phyloP scores from a whole-genome alignment of 164 flowering plant species.

The Chimonanthus praecox region DNA sequence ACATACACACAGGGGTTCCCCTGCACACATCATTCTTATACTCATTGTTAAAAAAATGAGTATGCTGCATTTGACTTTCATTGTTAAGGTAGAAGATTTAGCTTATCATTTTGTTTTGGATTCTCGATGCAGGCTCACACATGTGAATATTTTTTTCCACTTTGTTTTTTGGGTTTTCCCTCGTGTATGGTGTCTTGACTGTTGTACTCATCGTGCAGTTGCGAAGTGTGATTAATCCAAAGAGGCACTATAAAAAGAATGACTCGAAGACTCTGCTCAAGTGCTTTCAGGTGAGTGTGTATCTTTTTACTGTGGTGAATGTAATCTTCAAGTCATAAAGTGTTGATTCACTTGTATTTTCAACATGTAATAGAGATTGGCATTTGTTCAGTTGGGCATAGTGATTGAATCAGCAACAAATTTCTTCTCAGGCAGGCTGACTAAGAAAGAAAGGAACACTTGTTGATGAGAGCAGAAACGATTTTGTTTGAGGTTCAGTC shows the following conservation, averaged over 20 bases:
- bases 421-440: conserved; percentile 61
- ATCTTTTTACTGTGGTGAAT: neutral
- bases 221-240: conserved; percentile 74
- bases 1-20: no score
- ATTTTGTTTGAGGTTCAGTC: no score
- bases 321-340: neutral
- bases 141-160: no score
- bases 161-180: no score
- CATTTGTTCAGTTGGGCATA: conserved; percentile 58
- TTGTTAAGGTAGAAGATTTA: no score
- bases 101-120: no score
- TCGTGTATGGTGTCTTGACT: neutral
- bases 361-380: no score
- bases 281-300: conserved; percentile 65
- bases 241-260: conserved; percentile 85
- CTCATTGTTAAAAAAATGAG: no score
- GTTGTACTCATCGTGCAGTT: conserved; percentile 30
- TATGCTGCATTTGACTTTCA: no score
- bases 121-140: no score
- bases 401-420: conserved; percentile 68
- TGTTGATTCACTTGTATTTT: no score
- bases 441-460: conserved; percentile 84
- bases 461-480: conserved; percentile 46
- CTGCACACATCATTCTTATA: no score
- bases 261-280: conserved; percentile 65